Evolutionary conservation across 345 rosid species (phyloP).

Genomic region (Eucalyptus cloeziana): DNA sequence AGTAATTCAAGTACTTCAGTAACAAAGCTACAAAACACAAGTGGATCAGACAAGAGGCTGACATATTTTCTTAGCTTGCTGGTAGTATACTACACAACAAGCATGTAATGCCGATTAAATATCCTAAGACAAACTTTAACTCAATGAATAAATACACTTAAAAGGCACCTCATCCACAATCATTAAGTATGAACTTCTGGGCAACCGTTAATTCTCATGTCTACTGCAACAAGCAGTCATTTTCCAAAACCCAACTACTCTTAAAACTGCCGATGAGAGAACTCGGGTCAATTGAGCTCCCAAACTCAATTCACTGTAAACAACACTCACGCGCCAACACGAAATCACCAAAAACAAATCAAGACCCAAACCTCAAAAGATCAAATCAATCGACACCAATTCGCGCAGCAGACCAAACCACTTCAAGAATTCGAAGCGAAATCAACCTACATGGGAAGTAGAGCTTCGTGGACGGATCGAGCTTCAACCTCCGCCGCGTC

Average conservation of each 20-base stretch:
- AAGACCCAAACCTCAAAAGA: background rate
- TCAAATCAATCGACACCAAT: background rate
- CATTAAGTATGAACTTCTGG: background rate
- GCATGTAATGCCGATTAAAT: background rate
- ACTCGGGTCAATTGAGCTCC: background rate
- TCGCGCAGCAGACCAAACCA: background rate
- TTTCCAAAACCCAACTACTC: background rate
- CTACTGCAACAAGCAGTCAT: background rate
- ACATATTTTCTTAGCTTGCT: background rate
- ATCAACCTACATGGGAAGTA: slow-evolving; percentile 72
- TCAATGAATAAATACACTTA: background rate
- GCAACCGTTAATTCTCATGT: background rate
- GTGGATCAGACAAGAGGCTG: background rate
- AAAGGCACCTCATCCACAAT: background rate
- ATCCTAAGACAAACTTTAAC: background rate
- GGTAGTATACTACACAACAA: background rate
- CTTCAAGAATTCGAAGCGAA: background rate
- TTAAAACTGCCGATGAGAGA: background rate
- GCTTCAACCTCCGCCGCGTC: slow-evolving; percentile 69
- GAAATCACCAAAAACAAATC: background rate
- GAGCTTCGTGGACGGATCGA: slow-evolving; percentile 82
- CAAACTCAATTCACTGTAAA: background rate
- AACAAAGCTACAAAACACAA: background rate
- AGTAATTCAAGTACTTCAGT: background rate
- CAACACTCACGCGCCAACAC: background rate